Evolutionary conservation across 2,329 filamentous ascomycete genomes (phyloP).

Genomic region (Paramyrothecium roridum): DNA sequence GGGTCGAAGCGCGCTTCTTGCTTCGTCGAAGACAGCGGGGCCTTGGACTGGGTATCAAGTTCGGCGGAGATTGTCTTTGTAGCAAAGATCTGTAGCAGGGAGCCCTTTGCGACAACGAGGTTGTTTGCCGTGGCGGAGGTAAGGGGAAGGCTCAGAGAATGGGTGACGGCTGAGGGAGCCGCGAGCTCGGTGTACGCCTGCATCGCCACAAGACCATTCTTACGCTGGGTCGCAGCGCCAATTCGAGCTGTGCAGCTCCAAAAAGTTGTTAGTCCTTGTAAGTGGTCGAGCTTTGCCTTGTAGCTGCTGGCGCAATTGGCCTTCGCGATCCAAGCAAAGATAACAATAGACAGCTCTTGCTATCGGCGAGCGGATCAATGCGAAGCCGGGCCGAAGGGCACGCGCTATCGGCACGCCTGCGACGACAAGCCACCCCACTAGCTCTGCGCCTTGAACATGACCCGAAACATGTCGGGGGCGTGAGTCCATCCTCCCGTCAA

Average conservation of each 20-base stretch:
- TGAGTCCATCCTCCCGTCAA: not conserved
- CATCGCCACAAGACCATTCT: constrained; percentile 56
- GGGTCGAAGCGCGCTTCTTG: constrained; percentile 46
- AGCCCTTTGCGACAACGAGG: constrained; percentile 87
- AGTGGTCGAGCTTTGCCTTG: not conserved
- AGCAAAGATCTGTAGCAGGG: constrained; percentile 86
- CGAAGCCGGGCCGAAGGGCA: constrained; percentile 3
- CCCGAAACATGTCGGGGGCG: not conserved
- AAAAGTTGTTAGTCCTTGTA: not conserved
- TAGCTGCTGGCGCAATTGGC: constrained; percentile 8
- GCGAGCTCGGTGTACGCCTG: constrained; percentile 97
- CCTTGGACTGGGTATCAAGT: constrained; percentile 43
- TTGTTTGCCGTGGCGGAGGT: constrained; percentile 74
- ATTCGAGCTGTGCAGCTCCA: not conserved
- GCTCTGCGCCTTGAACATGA: not conserved
- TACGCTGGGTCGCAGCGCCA: constrained; percentile 8
- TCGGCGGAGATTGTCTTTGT: constrained; percentile 66
- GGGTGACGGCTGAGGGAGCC: constrained; percentile 89
- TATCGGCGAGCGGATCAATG: constrained; percentile 7
- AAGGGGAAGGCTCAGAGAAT: constrained; percentile 78
- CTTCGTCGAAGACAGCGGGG: constrained; percentile 28
- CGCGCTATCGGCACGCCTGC: not conserved
- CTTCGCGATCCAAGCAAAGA: not conserved
- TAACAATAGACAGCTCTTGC: constrained; percentile 2
- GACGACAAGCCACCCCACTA: not conserved